Conservation (phyloP, 441 rosid species). For the Corymbia calophylla region DNA sequence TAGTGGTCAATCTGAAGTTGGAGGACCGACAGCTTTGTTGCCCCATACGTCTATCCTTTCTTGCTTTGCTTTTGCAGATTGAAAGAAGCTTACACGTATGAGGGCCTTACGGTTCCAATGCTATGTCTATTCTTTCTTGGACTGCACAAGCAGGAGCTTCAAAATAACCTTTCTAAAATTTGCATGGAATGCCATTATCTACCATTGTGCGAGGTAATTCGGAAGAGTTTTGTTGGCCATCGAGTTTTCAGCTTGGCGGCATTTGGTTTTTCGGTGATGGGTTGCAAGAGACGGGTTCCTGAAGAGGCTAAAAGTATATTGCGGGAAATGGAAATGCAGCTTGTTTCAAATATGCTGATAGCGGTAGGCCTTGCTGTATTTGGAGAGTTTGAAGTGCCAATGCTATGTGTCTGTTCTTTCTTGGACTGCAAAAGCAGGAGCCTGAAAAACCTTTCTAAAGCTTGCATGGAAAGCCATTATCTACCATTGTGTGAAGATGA, state of each 20-base stretch:
- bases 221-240: background rate
- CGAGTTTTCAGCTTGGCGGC: background rate
- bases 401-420: background rate
- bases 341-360: too few relatives aligned
- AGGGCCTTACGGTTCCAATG: background rate
- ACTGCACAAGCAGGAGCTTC: background rate
- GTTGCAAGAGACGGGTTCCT: background rate
- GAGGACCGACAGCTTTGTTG: background rate
- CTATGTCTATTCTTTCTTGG: background rate
- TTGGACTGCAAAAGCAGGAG: background rate
- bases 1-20: background rate
- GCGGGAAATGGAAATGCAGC: too few relatives aligned
- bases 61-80: background rate
- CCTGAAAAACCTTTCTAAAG: background rate
- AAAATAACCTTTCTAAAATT: background rate
- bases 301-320: too few relatives aligned
- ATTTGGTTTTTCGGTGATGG: background rate
- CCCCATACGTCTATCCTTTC: background rate
- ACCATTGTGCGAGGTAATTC: background rate
- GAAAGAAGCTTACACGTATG: background rate
- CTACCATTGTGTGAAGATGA: background rate
- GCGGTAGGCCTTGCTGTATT: too few relatives aligned
- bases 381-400: background rate
- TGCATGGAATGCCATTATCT: background rate
- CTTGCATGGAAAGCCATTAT: background rate